A percentile compares a stretch with the other conserved stretches of the same genome.
Evolutionary conservation across 306 rosid species (phyloP).

Genomic region (Castanea crenata): DNA sequence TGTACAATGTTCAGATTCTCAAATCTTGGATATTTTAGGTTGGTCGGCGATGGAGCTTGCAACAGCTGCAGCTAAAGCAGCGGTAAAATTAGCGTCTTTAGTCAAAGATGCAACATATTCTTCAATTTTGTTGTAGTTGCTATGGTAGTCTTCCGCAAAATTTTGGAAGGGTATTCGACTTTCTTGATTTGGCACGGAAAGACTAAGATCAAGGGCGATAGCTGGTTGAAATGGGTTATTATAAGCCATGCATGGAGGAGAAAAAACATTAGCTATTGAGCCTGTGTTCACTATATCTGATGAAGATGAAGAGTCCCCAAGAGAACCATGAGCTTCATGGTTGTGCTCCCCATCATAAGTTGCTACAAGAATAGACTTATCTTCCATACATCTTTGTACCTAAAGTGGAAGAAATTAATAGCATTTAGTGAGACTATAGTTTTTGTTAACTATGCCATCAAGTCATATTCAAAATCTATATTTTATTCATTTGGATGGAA

Average conservation of each 20-base stretch:
- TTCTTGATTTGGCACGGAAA: slow-evolving; percentile 24
- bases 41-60: slow-evolving; percentile 41
- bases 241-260: slow-evolving; percentile 7
- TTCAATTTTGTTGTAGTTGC: slow-evolving; percentile 28
- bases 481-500: no score
- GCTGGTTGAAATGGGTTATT: slow-evolving; percentile 9
- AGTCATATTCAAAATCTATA: no score
- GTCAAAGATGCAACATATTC: slow-evolving; percentile 46
- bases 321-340: slow-evolving; percentile 30
- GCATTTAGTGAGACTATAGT: not conserved
- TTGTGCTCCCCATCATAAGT: slow-evolving; percentile 78
- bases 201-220: slow-evolving; percentile 31
- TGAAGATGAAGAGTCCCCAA: slow-evolving; percentile 32
- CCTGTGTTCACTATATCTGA: not conserved
- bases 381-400: slow-evolving; percentile 69
- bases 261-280: not conserved
- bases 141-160: slow-evolving; percentile 4
- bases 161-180: slow-evolving; percentile 19
- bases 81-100: slow-evolving; percentile 49
- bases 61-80: slow-evolving; percentile 64
- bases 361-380: slow-evolving; percentile 53
- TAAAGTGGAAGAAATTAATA: slow-evolving; percentile 14
- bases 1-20: slow-evolving; percentile 14
- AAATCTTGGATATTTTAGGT: slow-evolving; percentile 21
- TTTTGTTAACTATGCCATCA: no score